Conservation (phyloP, 139 green algal genomes). For the Chlorella sp. region DNA sequence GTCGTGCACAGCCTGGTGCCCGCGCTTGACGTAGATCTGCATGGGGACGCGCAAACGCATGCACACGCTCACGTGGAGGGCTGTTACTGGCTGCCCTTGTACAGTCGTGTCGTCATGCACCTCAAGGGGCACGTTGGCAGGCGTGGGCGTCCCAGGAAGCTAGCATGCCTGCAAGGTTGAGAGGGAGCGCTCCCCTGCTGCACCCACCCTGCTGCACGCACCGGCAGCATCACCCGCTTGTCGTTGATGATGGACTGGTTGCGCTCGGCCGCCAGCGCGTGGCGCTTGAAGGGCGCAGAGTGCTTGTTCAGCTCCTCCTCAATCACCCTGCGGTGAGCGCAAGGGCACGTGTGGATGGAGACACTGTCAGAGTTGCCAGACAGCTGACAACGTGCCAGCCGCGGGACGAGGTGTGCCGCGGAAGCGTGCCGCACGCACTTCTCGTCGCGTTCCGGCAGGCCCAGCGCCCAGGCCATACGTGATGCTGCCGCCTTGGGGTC, state of each 20-base stretch:
- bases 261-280: neutral
- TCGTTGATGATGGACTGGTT: neutral
- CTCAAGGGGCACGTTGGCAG: no score
- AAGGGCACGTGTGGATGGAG: neutral
- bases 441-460: no score
- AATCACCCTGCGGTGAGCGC: neutral
- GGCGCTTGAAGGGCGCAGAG: neutral
- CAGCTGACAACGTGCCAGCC: neutral
- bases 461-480: no score
- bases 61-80: neutral
- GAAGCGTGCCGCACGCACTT: neutral
- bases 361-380: neutral
- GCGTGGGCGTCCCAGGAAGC: neutral
- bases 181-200: neutral
- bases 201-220: neutral
- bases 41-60: neutral
- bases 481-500: no score
- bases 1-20: neutral
- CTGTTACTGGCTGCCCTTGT: neutral
- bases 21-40: neutral
- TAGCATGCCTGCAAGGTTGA: neutral
- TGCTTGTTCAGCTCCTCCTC: neutral
- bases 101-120: neutral
- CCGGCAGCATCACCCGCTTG: neutral
- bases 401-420: neutral